A percentile compares a stretch with the other conserved stretches of the same genome.
Evolutionary conservation across 2,329 filamentous ascomycete species (phyloP).

Genomic region (Xylariales sp.): DNA sequence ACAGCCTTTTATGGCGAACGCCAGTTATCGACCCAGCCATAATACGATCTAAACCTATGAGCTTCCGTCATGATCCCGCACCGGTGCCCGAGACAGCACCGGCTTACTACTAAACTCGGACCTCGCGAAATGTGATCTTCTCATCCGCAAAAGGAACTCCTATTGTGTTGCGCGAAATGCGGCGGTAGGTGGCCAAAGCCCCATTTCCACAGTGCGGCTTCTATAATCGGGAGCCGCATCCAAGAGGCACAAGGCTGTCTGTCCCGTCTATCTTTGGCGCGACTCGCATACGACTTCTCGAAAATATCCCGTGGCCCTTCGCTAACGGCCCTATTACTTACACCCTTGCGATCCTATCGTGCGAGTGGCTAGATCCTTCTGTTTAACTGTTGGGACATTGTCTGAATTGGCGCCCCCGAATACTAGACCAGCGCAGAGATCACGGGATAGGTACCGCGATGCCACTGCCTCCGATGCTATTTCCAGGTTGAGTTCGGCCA

Average conservation of each 20-base stretch:
- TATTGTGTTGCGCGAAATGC: background rate
- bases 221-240: background rate
- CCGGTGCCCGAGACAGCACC: background rate
- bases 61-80: background rate
- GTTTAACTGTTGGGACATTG: background rate
- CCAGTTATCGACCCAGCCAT: too few relatives aligned
- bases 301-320: background rate
- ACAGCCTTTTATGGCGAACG: background rate
- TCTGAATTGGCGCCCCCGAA: too few relatives aligned
- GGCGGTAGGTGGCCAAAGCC: background rate
- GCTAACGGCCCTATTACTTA: background rate
- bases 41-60: background rate
- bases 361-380: background rate
- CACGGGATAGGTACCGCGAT: background rate
- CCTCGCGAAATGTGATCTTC: conserved; percentile 1
- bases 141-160: background rate
- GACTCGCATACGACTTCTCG: background rate
- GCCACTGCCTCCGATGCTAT: background rate
- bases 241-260: background rate
- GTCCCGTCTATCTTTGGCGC: conserved; percentile 4
- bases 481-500: background rate
- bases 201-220: background rate
- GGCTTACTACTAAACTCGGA: background rate
- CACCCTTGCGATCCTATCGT: background rate
- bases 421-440: background rate